phyloP scores from a whole-genome alignment of 257 asterid species.

The Phtheirospermum japonicum region DNA sequence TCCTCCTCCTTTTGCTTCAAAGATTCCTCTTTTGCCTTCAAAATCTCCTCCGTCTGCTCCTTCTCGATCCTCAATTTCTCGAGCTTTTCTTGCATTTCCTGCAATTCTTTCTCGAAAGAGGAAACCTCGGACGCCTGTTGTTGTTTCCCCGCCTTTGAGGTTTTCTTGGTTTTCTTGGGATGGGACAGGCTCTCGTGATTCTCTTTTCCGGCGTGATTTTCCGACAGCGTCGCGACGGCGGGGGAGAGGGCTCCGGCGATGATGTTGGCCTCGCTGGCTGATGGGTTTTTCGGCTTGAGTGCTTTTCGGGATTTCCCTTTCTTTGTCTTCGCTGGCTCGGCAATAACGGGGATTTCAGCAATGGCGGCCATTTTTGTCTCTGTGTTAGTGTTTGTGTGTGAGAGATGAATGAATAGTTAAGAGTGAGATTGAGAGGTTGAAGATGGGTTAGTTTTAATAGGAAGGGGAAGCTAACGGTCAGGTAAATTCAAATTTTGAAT shows the following conservation, averaged over 20 bases:
- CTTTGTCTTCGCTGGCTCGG: slow-evolving; percentile 46
- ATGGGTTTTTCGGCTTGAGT: slow-evolving; percentile 41
- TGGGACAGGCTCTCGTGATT: slow-evolving; percentile 48
- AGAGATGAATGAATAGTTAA: slow-evolving; percentile 9
- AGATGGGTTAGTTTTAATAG: slow-evolving; percentile 1
- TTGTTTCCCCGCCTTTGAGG: slow-evolving; percentile 45
- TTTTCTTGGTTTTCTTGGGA: slow-evolving; percentile 34
- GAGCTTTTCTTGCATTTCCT: slow-evolving; percentile 79
- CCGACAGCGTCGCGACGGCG: slow-evolving; percentile 27
- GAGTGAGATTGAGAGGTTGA: background rate
- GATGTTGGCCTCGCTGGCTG: slow-evolving; percentile 60
- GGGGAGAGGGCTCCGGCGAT: slow-evolving; percentile 47
- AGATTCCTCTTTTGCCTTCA: slow-evolving; percentile 50
- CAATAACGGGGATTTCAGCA: slow-evolving; percentile 34
- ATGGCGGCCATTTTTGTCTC: slow-evolving; percentile 48
- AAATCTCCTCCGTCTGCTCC: slow-evolving; percentile 68
- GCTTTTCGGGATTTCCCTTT: slow-evolving; percentile 52
- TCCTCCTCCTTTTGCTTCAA: slow-evolving; percentile 48
- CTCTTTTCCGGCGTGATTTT: slow-evolving; percentile 49
- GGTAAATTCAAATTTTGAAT: slow-evolving; percentile 34
- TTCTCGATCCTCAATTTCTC: slow-evolving; percentile 65
- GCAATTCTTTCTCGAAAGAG: slow-evolving; percentile 67
- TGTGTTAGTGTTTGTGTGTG: background rate
- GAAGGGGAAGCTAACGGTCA: slow-evolving; percentile 32
- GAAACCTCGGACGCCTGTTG: slow-evolving; percentile 28